These are phyloP conservation scores for Chlorella sp. DNA, from an alignment of 139 green algal genomes.

Conservation along the genomic window DNA sequence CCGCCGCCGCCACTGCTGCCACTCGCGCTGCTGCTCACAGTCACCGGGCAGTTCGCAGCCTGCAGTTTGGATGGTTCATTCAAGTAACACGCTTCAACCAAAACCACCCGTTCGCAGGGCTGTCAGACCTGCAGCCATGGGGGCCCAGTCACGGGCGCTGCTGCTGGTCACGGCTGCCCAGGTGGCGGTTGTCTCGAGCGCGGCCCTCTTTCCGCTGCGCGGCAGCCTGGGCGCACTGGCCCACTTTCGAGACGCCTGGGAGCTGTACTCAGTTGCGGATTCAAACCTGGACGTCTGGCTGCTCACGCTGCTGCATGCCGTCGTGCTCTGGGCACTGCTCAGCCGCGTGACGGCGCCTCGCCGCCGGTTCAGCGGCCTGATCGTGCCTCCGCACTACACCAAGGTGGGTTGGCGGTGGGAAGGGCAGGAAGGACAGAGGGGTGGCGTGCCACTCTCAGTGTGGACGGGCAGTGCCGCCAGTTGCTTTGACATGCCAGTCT, in stretches of 20 bases:
- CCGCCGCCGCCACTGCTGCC: no score
- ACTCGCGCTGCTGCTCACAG: no score
- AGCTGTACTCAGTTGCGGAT: conserved; percentile 44
- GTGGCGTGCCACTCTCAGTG: no score
- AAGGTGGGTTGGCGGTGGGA: neutral
- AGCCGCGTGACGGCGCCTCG: conserved; percentile 11
- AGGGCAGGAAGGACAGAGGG: no score
- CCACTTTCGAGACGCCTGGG: neutral
- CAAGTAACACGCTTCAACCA: no score
- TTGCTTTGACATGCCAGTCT: no score
- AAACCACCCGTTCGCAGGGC: no score
- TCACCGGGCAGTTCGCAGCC: no score
- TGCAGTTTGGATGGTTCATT: no score
- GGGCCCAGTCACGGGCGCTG: neutral
- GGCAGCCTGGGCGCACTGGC: neutral
- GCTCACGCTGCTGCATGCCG: conserved; percentile 19
- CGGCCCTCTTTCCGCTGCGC: conserved; percentile 27
- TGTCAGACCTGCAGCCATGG: no score
- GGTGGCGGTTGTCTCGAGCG: neutral
- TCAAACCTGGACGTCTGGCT: conserved; percentile 71
- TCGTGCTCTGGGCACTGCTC: conserved; percentile 31
- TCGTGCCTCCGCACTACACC: conserved; percentile 3
- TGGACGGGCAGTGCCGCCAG: no score
- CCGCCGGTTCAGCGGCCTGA: conserved; percentile 12
- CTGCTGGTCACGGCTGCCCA: neutral